Conservation (phyloP, 192 early-diverging fungal genomes). For the Chytriomyces confervae region DNA sequence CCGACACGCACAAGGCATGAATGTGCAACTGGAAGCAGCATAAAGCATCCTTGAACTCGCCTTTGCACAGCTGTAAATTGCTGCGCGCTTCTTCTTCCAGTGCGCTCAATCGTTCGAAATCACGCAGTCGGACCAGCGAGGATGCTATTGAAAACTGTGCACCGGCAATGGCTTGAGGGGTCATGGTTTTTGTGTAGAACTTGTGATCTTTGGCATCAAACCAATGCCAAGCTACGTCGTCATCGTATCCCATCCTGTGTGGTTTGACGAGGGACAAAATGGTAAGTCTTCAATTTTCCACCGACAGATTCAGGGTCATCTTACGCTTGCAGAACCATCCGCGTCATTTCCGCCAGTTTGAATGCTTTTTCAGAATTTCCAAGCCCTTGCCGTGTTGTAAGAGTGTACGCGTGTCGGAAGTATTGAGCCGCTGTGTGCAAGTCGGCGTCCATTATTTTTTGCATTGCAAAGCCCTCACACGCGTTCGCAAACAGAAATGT, state of each 20-base stretch:
- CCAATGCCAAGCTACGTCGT: conserved; percentile 1
- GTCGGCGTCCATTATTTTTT: conserved; percentile 1
- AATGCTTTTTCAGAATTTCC: conserved; percentile 1
- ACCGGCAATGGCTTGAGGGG: neutral
- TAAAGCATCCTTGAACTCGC: neutral
- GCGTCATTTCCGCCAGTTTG: neutral
- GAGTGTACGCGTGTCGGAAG: neutral
- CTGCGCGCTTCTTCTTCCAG: neutral
- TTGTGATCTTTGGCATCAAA: neutral
- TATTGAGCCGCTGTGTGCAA: neutral
- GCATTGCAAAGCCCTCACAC: neutral
- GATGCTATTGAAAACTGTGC: neutral
- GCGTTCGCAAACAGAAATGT: conserved; percentile 7
- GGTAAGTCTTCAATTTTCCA: neutral
- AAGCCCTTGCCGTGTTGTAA: conserved; percentile 12
- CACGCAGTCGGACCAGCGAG: neutral
- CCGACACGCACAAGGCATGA: neutral
- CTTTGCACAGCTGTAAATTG: neutral
- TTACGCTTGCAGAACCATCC: conserved; percentile 7
- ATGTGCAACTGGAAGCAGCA: conserved; percentile 1
- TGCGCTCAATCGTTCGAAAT: conserved; percentile 1
- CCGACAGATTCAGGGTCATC: neutral
- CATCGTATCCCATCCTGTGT: conserved; percentile 4
- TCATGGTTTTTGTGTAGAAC: neutral
- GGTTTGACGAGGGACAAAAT: neutral